phyloP scores from a whole-genome alignment of 257 asterid species.

The Schizonepeta tenuifolia region DNA sequence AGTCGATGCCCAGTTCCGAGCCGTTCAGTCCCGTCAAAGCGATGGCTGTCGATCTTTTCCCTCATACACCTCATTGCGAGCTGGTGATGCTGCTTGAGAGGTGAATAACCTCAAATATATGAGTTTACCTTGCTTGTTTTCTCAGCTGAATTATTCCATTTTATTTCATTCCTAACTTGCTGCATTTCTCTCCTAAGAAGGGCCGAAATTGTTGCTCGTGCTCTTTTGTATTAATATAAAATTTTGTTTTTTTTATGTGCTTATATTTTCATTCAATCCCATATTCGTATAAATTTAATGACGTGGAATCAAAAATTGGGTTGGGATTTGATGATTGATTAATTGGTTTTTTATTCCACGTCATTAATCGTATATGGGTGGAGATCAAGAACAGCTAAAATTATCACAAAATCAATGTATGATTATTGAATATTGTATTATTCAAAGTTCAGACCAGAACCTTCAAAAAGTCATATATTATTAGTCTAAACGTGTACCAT shows the following conservation, averaged over 20 bases:
- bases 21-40: slow-evolving; percentile 89
- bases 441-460: too few relatives aligned
- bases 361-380: too few relatives aligned
- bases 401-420: too few relatives aligned
- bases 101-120: slow-evolving; percentile 44
- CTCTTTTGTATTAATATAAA: neutral
- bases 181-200: neutral
- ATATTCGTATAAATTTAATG: too few relatives aligned
- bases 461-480: too few relatives aligned
- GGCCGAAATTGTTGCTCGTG: neutral
- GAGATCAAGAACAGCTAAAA: too few relatives aligned
- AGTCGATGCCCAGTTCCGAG: slow-evolving; percentile 94
- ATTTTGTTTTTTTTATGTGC: neutral
- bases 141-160: neutral
- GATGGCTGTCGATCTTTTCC: slow-evolving; percentile 95
- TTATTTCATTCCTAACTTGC: neutral
- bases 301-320: too few relatives aligned
- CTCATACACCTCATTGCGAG: slow-evolving; percentile 95
- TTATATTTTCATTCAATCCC: neutral
- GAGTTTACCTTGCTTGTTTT: neutral
- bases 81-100: slow-evolving; percentile 96
- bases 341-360: too few relatives aligned
- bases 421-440: too few relatives aligned
- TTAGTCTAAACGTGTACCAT: too few relatives aligned
- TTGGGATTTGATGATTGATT: too few relatives aligned